Evolutionary conservation across 2,329 filamentous ascomycete species (phyloP), one percentile per base, ranked within the genome.

Genomic region (Thielaviopsis euricoi): DNA sequence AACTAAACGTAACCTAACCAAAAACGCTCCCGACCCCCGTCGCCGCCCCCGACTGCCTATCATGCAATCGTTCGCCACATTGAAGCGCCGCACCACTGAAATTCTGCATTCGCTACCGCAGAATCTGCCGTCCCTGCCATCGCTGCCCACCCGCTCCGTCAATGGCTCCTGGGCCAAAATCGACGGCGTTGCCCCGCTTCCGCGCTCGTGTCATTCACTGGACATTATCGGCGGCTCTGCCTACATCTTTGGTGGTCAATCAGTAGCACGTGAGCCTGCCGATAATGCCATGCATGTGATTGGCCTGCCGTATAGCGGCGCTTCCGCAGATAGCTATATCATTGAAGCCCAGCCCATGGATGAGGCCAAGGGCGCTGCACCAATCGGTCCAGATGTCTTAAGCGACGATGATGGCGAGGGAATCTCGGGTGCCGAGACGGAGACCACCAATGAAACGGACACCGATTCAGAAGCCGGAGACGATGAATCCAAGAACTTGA

Each of bases 181-280:
- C 64, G 66, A 74, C 48, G 56, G 50, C 43, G 66, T 79, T 37
- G 75, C 78, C 2, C 63, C 73, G 0, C 74, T 89, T 7, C 80
- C 81, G 46, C 82, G 87, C 57, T 91, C 87, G 1, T 89, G 87
- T 0, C 87, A 93, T 66, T 78, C 80, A 2, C 67, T 89, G 63
- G 77, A 86, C 50, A 76, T 84, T 52, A 67, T 83, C 52, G 71
- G 71, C 37, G 71, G 75, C 25, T 71, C 71, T 46, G 76, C 78
- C 49, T 85, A 81, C 68, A 75, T 94, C 64, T 94, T 89, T 66
- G 88, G 89, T 60, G 89, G 88, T 63, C 87, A 93, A 68, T 69
- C 83, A 59, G 71, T 74, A 52, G 77, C 85, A 2, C 76, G 82
- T 53, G 72, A 86, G 65, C 83, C 85, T 6, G 76, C 84, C 58